phyloP scores from a whole-genome alignment of 495 filamentous ascomycete genomes.

The Podospora pseudoanserina region DNA sequence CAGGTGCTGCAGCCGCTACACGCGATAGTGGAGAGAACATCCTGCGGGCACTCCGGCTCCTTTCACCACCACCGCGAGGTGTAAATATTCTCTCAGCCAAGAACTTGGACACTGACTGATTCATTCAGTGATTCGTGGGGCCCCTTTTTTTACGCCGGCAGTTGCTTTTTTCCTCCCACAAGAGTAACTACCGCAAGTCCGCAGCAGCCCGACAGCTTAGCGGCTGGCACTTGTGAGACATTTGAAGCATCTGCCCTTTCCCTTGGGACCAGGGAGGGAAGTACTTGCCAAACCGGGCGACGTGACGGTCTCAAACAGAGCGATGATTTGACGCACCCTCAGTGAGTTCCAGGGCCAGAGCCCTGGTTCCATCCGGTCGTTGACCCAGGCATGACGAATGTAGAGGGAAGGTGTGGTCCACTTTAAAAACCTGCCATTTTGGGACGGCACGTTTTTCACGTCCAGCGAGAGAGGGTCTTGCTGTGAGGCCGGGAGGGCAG shows the following conservation, averaged over 20 bases:
- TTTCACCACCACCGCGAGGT: not conserved
- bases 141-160: not conserved
- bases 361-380: slow-evolving; percentile 9
- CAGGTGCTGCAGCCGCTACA: not conserved
- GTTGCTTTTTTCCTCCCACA: not conserved
- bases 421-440: slow-evolving; percentile 13
- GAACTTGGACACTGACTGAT: not conserved
- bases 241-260: slow-evolving; percentile 11
- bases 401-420: slow-evolving; percentile 5
- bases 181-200: not conserved
- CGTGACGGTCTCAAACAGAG: slow-evolving; percentile 30
- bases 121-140: not conserved
- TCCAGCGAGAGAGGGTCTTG: not conserved
- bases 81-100: no score
- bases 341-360: slow-evolving; percentile 4
- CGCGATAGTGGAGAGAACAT: not conserved
- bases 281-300: slow-evolving; percentile 15
- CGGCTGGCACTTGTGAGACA: not conserved
- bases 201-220: not conserved
- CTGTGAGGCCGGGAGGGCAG: not conserved
- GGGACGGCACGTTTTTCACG: slow-evolving; percentile 4
- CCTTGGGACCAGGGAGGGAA: slow-evolving; percentile 19
- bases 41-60: not conserved
- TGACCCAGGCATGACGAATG: slow-evolving; percentile 13
- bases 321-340: slow-evolving; percentile 12